A percentile compares a stretch with the other conserved stretches of the same genome.
Conservation (phyloP, 352 stramenopile genomes). For the Achlya hypogyna region DNA sequence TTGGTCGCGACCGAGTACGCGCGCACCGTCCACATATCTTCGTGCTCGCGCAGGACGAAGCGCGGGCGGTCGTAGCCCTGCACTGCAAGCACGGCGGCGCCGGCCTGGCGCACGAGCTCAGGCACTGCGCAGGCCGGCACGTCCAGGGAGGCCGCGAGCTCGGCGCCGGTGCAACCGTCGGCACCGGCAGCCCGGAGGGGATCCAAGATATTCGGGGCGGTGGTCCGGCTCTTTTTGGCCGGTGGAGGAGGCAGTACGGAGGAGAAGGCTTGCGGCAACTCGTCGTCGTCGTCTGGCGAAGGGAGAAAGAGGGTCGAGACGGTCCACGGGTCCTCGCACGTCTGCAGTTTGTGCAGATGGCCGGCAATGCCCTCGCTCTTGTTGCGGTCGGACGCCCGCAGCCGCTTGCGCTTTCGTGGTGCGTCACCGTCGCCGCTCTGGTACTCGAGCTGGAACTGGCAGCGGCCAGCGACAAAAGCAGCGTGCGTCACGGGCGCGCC, state of each 20-base stretch:
- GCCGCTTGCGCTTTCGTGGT: background rate
- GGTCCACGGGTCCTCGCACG: background rate
- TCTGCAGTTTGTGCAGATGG: background rate
- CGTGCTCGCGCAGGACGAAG: conserved; percentile 1
- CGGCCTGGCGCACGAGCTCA: background rate
- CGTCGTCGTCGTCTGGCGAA: no score
- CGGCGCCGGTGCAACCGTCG: background rate
- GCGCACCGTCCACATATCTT: conserved; percentile 8
- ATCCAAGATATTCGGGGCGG: background rate
- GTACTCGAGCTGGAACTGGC: background rate
- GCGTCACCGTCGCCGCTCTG: background rate
- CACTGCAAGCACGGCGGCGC: background rate
- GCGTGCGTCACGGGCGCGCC: conserved; percentile 2
- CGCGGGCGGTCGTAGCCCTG: background rate
- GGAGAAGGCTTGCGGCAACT: no score
- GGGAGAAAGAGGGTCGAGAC: background rate
- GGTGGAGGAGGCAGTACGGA: background rate
- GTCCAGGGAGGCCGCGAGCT: background rate
- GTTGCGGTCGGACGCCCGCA: background rate
- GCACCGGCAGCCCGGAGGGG: background rate
- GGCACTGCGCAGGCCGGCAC: background rate
- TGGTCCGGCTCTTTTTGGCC: background rate
- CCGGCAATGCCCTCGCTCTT: background rate
- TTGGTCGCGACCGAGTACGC: background rate
- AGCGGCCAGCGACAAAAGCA: conserved; percentile 1